phyloP scores from a whole-genome alignment of 1,139 yeast species.

The Entelexis sorbosivorans region DNA sequence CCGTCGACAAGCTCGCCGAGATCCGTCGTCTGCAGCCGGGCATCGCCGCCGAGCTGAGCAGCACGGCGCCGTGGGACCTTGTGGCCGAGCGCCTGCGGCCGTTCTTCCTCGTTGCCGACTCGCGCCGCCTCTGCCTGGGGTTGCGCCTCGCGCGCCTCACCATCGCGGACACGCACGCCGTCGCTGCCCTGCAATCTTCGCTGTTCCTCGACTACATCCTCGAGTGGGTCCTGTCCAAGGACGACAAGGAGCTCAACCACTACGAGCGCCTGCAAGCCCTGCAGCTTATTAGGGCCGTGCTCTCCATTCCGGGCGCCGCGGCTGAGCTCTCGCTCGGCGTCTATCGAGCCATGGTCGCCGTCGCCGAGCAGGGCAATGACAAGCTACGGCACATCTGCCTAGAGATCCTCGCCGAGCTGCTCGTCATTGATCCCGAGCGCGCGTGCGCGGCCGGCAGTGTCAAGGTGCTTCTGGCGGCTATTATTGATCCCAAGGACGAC shows the following conservation, averaged over 20 bases:
- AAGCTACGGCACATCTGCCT: slow-evolving; percentile 44
- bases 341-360: slow-evolving; percentile 53
- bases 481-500: slow-evolving; percentile 10
- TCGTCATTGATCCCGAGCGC: slow-evolving; percentile 50
- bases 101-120: slow-evolving; percentile 46
- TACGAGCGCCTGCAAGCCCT: slow-evolving; percentile 73
- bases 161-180: slow-evolving; percentile 41
- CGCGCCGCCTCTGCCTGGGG: slow-evolving; percentile 62
- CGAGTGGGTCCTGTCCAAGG: slow-evolving; percentile 44
- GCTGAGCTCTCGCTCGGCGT: slow-evolving; percentile 40
- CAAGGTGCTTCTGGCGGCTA: slow-evolving; percentile 38
- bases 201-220: slow-evolving; percentile 52
- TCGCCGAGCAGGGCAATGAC: slow-evolving; percentile 56
- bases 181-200: slow-evolving; percentile 37
- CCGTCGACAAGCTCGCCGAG: slow-evolving; percentile 52
- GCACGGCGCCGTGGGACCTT: slow-evolving; percentile 40
- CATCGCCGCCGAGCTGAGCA: slow-evolving; percentile 47
- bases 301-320: slow-evolving; percentile 45
- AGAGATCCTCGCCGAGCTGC: slow-evolving; percentile 63
- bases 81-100: slow-evolving; percentile 51
- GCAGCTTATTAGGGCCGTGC: slow-evolving; percentile 53
- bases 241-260: slow-evolving; percentile 42
- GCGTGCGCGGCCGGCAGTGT: slow-evolving; percentile 58
- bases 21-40: slow-evolving; percentile 50
- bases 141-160: slow-evolving; percentile 62